Conservation (phyloP, 1,139 yeast genomes). For the Hemisphaericaspora xylanilytica region DNA sequence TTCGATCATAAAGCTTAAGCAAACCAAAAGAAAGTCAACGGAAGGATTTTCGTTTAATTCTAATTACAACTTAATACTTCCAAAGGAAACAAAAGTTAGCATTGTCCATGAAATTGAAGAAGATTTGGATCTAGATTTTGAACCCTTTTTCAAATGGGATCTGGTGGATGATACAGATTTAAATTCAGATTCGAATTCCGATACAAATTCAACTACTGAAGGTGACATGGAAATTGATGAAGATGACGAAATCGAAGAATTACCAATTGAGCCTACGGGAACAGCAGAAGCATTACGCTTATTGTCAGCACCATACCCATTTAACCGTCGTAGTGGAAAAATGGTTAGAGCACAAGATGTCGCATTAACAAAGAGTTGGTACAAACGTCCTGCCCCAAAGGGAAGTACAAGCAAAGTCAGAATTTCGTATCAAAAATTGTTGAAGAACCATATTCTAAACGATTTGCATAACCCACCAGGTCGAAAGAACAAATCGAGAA, state of each 20-base stretch:
- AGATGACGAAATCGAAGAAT: conserved; percentile 3
- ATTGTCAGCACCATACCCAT: conserved; percentile 84
- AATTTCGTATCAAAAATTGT: conserved; percentile 81
- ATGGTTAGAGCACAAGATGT: conserved; percentile 89
- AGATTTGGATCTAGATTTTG: conserved; percentile 34
- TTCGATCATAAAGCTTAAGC: conserved; percentile 52
- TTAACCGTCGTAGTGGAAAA: conserved; percentile 67
- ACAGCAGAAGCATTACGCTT: conserved; percentile 61
- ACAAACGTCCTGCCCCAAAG: conserved; percentile 60
- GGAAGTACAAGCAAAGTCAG: conserved; percentile 72
- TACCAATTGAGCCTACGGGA: conserved; percentile 34
- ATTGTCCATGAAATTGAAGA: conserved; percentile 21
- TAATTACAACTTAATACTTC: conserved; percentile 54
- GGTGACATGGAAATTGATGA: conserved; percentile 22
- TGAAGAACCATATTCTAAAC: conserved; percentile 72
- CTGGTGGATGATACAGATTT: conserved; percentile 7
- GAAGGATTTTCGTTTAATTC: conserved; percentile 55
- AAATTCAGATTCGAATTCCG: conserved; percentile 11
- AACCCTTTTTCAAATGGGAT: conserved; percentile 37
- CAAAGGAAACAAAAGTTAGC: conserved; percentile 26
- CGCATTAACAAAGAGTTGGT: conserved; percentile 80
- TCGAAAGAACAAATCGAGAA: conserved; percentile 30
- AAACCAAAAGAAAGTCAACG: conserved; percentile 42
- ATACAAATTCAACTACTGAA: conserved; percentile 11
- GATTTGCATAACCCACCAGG: conserved; percentile 52